phyloP scores from a whole-genome alignment of 108 stramenopile genomes.

The Pseudonitzschia multistriata region DNA sequence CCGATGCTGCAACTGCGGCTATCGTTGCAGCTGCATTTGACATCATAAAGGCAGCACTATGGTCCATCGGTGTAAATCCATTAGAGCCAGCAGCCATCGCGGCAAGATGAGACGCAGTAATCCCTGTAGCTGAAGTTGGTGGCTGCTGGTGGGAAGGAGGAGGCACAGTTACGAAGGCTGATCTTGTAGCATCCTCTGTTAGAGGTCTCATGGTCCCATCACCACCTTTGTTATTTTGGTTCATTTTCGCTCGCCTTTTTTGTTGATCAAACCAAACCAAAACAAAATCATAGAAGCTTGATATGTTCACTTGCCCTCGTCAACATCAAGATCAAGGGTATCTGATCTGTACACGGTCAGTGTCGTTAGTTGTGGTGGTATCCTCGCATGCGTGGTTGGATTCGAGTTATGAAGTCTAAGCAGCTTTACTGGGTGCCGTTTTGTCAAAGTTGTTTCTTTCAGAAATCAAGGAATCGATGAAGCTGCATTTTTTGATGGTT shows the following conservation, averaged over 20 bases:
- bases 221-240: background rate
- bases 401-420: background rate
- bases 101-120: slow-evolving; percentile 16
- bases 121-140: slow-evolving; percentile 2
- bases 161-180: slow-evolving; percentile 5
- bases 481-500: background rate
- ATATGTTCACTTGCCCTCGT: background rate
- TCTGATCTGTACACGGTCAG: background rate
- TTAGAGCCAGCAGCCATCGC: slow-evolving; percentile 14
- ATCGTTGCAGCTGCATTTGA: slow-evolving; percentile 39
- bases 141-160: slow-evolving; percentile 6
- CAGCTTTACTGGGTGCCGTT: background rate
- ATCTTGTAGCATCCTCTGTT: background rate
- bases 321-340: background rate
- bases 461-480: background rate
- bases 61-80: slow-evolving; percentile 12
- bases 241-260: background rate
- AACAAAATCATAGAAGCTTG: background rate
- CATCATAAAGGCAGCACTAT: slow-evolving; percentile 29
- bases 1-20: slow-evolving; percentile 39
- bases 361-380: background rate
- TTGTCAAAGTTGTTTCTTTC: background rate
- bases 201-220: background rate
- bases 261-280: background rate
- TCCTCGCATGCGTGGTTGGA: background rate